phyloP scores from a whole-genome alignment of 2,329 filamentous ascomycete species.

The Sporothrix luriei region DNA sequence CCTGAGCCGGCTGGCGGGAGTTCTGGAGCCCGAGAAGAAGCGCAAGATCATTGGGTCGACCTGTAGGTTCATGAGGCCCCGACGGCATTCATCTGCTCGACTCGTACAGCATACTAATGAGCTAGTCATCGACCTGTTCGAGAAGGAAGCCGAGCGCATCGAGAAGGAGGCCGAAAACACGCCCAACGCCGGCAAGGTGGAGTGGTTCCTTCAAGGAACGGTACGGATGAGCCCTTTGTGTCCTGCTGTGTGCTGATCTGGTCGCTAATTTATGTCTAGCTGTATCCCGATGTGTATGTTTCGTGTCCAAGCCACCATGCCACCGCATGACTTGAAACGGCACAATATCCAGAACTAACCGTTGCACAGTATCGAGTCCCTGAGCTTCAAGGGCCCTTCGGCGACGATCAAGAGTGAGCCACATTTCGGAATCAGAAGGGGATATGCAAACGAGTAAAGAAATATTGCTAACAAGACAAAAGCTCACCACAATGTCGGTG shows the following conservation, averaged over 20 bases:
- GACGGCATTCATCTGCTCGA: background rate
- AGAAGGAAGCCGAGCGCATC: constrained; percentile 69
- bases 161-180: constrained; percentile 70
- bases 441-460: background rate
- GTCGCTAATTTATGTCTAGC: constrained; percentile 13
- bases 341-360: constrained; percentile 15
- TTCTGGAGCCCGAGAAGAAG: constrained; percentile 72
- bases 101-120: background rate
- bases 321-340: constrained; percentile 37
- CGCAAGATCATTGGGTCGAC: constrained; percentile 80
- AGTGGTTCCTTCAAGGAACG: constrained; percentile 86
- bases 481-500: constrained; percentile 52
- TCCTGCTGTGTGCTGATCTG: constrained; percentile 44
- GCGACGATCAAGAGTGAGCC: constrained; percentile 52
- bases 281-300: constrained; percentile 44
- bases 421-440: constrained; percentile 24
- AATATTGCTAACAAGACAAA: constrained; percentile 28
- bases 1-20: constrained; percentile 72
- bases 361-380: constrained; percentile 48
- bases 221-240: constrained; percentile 50
- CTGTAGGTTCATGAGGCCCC: constrained; percentile 36
- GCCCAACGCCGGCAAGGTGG: constrained; percentile 70
- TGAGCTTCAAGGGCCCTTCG: constrained; percentile 53
- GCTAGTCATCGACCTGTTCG: constrained; percentile 64
- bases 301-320: background rate